Evolutionary conservation across 192 early-diverging fungal genomes (phyloP).

Genomic region (Mortierella hygrophila): DNA sequence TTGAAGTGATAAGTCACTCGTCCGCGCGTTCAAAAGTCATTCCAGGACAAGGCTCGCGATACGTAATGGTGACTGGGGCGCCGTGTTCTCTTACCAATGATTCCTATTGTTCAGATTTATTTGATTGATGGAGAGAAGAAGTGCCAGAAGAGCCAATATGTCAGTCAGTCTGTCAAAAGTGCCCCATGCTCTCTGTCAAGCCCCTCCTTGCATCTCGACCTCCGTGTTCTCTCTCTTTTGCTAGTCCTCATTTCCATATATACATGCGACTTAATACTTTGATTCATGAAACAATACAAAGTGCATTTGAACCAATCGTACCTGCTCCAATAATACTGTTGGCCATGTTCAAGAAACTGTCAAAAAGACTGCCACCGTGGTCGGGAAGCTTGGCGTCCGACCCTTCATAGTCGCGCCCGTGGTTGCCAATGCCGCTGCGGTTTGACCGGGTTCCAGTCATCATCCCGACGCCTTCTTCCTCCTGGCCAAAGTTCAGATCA

Average conservation of each 20-base stretch:
- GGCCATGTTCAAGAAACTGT: constrained; percentile 85
- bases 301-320: constrained; percentile 35
- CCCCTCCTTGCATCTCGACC: not conserved
- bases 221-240: constrained; percentile 3
- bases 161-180: not conserved
- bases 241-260: not conserved
- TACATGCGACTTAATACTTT: not conserved
- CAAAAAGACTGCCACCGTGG: constrained; percentile 68
- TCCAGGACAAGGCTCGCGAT: not conserved
- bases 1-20: not conserved
- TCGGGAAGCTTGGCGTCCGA: constrained; percentile 55
- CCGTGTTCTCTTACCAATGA: constrained; percentile 25
- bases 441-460: constrained; percentile 51
- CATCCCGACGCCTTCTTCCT: constrained; percentile 51
- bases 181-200: constrained; percentile 1
- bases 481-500: constrained; percentile 32
- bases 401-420: constrained; percentile 9
- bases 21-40: not conserved
- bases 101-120: constrained; percentile 18
- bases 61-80: not conserved
- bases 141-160: not conserved
- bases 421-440: constrained; percentile 52
- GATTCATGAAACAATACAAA: not conserved
- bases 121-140: not conserved
- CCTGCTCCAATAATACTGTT: constrained; percentile 97